Percentiles rank a stretch among this genome's conserved stretches.
These are phyloP conservation scores for Geotrichum australiense DNA, from an alignment of 1,139 yeast genomes.

Conservation along the genomic window DNA sequence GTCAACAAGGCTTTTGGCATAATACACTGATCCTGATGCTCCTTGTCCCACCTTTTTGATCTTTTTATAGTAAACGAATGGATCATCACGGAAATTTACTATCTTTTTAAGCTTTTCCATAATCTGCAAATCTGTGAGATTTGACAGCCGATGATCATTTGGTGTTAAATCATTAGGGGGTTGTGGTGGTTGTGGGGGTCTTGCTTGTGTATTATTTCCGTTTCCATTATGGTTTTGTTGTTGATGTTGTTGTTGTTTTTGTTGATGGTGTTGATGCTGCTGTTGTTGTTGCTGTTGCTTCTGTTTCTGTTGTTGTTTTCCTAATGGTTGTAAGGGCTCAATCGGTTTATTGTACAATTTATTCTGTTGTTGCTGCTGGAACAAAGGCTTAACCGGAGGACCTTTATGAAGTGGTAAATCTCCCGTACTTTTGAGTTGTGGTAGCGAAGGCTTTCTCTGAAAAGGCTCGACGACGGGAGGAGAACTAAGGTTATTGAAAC, in stretches of 20 bases:
- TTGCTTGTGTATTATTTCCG: conserved; percentile 8
- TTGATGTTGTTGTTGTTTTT: no score
- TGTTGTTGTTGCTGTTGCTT: conserved; percentile 23
- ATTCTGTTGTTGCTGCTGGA: conserved; percentile 13
- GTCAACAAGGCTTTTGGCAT: conserved; percentile 41
- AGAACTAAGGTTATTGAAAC: conserved; percentile 1
- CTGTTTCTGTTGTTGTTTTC: conserved; percentile 21
- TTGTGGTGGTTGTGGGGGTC: conserved; percentile 1
- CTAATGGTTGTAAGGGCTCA: conserved; percentile 18
- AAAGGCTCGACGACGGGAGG: conserved; percentile 10
- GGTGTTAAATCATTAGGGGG: conserved; percentile 1
- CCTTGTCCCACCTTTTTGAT: conserved; percentile 99
- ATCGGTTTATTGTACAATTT: conserved; percentile 5
- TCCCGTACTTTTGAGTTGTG: conserved; percentile 5
- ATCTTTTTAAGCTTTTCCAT: conserved; percentile 79
- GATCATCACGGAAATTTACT: conserved; percentile 67
- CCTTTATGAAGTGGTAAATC: conserved; percentile 6
- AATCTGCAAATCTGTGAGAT: conserved; percentile 79
- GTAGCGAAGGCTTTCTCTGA: conserved; percentile 13
- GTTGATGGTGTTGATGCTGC: conserved; percentile 12
- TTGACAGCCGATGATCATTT: conserved; percentile 54
- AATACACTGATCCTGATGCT: conserved; percentile 92
- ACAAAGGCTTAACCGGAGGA: conserved; percentile 14
- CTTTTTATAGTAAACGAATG: conserved; percentile 76
- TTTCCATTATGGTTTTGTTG: no score